Evolutionary conservation across 495 filamentous ascomycete genomes (phyloP).

Genomic region (Bombardia bombarda): DNA sequence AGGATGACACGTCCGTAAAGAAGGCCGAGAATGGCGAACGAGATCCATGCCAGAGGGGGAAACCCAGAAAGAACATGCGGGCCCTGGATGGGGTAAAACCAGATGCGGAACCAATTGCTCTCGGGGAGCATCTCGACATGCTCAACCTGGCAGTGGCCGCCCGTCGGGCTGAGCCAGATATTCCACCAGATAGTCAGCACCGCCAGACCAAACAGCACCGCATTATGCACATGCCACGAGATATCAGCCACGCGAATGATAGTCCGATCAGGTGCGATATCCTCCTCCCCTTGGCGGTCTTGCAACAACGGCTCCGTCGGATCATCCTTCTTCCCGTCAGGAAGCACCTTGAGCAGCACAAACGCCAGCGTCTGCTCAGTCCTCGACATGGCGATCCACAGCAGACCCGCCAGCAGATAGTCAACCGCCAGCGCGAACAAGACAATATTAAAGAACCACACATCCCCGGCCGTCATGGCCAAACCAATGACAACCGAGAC

Average conservation of each 20-base stretch:
- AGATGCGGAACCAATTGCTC: constrained; percentile 12
- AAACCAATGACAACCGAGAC: constrained; percentile 11
- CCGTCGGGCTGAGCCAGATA: constrained; percentile 21
- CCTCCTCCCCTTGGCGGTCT: constrained; percentile 1
- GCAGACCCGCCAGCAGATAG: constrained; percentile 22
- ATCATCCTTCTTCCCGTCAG: constrained; percentile 13
- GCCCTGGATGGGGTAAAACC: constrained; percentile 15
- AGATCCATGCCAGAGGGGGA: constrained; percentile 28
- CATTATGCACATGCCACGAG: constrained; percentile 26
- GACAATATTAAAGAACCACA: constrained; percentile 27
- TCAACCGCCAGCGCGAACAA: constrained; percentile 25
- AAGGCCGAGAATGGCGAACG: constrained; percentile 27
- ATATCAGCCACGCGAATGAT: constrained; percentile 19
- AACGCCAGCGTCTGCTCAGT: constrained; percentile 16
- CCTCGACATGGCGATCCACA: constrained; percentile 18
- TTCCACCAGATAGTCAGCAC: constrained; percentile 28
- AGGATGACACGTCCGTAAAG: constrained; percentile 27
- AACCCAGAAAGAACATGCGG: constrained; percentile 18
- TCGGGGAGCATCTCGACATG: constrained; percentile 1
- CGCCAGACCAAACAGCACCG: constrained; percentile 10
- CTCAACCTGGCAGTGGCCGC: constrained; percentile 17
- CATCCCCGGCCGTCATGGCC: constrained; percentile 8
- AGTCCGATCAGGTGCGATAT: constrained; percentile 12
- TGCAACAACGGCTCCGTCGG: constrained; percentile 13
- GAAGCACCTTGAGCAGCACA: constrained; percentile 12